A percentile compares a stretch with the other conserved stretches of the same genome.
Conservation (phyloP, 2,329 filamentous ascomycete genomes). For the Aspergillus fumigatus region DNA sequence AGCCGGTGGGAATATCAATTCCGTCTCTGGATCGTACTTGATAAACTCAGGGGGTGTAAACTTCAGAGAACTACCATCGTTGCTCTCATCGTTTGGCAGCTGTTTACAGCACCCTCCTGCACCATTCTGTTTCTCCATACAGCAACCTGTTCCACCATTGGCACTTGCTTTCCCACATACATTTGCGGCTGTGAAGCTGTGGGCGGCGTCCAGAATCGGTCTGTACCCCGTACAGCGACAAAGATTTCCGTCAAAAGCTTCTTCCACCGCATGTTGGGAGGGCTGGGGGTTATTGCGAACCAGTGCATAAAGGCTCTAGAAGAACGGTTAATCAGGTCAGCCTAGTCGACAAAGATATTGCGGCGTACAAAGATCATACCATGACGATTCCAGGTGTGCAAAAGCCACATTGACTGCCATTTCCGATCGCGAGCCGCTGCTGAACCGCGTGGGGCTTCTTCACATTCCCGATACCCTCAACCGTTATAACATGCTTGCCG, state of each 20-base stretch:
- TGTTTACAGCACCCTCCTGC: constrained; percentile 65
- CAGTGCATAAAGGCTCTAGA: constrained; percentile 80
- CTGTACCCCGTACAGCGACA: constrained; percentile 95
- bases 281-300: constrained; percentile 78
- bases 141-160: constrained; percentile 64
- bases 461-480: constrained; percentile 90
- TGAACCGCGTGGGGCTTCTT: constrained; percentile 84
- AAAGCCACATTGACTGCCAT: constrained; percentile 93
- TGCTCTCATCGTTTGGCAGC: constrained; percentile 42
- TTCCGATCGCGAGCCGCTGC: constrained; percentile 83
- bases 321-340: constrained; percentile 5
- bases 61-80: constrained; percentile 40
- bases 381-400: constrained; percentile 98
- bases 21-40: constrained; percentile 86
- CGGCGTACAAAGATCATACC: constrained; percentile 37
- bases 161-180: constrained; percentile 52
- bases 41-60: constrained; percentile 91
- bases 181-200: constrained; percentile 64
- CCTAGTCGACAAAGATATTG: too few species aligned
- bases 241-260: constrained; percentile 94
- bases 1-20: constrained; percentile 88
- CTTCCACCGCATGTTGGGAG: constrained; percentile 78
- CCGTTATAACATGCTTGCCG: constrained; percentile 96
- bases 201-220: constrained; percentile 88
- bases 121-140: constrained; percentile 62